Evolutionary conservation across 805 yeast species (phyloP).

Genomic region (Cyberlindnera bimundalis): DNA sequence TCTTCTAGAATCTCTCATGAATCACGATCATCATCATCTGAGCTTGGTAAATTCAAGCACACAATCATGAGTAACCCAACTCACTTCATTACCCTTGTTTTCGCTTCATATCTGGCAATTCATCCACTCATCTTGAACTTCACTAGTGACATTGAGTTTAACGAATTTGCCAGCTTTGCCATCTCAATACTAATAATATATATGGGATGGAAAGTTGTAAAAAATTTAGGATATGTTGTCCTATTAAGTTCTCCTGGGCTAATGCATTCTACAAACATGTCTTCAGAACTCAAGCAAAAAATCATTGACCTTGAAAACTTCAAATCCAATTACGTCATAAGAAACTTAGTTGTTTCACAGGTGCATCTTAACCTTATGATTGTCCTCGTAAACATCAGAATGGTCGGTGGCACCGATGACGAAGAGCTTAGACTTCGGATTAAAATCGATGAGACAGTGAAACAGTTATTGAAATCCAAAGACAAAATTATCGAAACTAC

Average conservation of each 20-base stretch:
- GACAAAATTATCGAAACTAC: constrained; percentile 37
- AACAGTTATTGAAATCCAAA: constrained; percentile 26
- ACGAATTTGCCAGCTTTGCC: constrained; percentile 43
- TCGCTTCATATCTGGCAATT: constrained; percentile 37
- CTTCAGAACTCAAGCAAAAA: constrained; percentile 38
- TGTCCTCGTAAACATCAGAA: constrained; percentile 49
- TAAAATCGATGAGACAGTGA: constrained; percentile 42
- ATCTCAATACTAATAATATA: constrained; percentile 44
- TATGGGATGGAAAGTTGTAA: constrained; percentile 51
- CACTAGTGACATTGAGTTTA: constrained; percentile 31
- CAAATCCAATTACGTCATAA: constrained; percentile 46
- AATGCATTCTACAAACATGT: constrained; percentile 35
- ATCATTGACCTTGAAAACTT: constrained; percentile 50
- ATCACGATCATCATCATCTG: not conserved
- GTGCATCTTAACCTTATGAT: constrained; percentile 60
- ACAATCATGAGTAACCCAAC: constrained; percentile 28
- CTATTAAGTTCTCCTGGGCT: constrained; percentile 51
- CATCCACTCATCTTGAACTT: constrained; percentile 31
- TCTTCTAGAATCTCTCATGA: constrained; percentile 27
- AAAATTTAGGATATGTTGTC: constrained; percentile 48
- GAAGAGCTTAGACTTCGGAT: constrained; percentile 58
- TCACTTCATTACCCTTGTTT: constrained; percentile 43
- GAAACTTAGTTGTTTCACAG: constrained; percentile 50
- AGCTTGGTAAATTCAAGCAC: constrained; percentile 10
- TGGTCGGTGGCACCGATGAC: constrained; percentile 71